Percentiles rank a stretch among this genome's conserved stretches.
Evolutionary conservation across 306 rosid species (phyloP).

Genomic region (Rosa lucieae): DNA sequence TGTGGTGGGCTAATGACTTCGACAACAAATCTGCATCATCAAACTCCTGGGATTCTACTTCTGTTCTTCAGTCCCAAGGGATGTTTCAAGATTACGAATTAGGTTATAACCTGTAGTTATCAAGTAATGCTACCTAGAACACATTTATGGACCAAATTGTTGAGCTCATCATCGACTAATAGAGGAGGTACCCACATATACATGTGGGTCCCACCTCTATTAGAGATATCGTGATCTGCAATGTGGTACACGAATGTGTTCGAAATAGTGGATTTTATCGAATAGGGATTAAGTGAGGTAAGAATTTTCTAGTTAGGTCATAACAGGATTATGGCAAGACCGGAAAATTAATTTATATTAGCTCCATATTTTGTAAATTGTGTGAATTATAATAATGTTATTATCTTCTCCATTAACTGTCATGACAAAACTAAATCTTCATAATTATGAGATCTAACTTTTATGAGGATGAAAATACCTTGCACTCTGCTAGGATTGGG

Average conservation of each 20-base stretch:
- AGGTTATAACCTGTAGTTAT: slow-evolving; percentile 53
- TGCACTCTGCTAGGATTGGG: too few relatives aligned
- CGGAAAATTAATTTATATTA: slow-evolving; percentile 9
- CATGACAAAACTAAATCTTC: not conserved
- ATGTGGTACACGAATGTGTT: not conserved
- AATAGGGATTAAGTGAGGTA: slow-evolving; percentile 18
- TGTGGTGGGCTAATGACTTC: slow-evolving; percentile 77
- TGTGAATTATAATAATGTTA: slow-evolving; percentile 49
- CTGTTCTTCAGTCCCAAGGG: slow-evolving; percentile 52
- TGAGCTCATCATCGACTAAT: not conserved
- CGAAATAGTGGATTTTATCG: not conserved
- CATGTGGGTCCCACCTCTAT: not conserved
- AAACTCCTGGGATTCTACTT: slow-evolving; percentile 72
- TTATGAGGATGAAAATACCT: too few relatives aligned
- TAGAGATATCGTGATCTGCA: not conserved
- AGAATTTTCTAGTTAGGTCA: slow-evolving; percentile 30
- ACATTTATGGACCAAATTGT: not conserved
- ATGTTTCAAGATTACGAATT: slow-evolving; percentile 75
- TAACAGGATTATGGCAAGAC: slow-evolving; percentile 34
- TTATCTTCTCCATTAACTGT: not conserved
- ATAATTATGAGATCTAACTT: too few relatives aligned
- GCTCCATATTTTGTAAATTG: slow-evolving; percentile 53
- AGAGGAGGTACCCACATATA: slow-evolving; percentile 1
- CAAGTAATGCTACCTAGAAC: not conserved
- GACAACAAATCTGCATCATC: slow-evolving; percentile 68